These are phyloP conservation scores for Neurospora sp. DNA, from an alignment of 495 filamentous ascomycete species.

Conservation along the genomic window DNA sequence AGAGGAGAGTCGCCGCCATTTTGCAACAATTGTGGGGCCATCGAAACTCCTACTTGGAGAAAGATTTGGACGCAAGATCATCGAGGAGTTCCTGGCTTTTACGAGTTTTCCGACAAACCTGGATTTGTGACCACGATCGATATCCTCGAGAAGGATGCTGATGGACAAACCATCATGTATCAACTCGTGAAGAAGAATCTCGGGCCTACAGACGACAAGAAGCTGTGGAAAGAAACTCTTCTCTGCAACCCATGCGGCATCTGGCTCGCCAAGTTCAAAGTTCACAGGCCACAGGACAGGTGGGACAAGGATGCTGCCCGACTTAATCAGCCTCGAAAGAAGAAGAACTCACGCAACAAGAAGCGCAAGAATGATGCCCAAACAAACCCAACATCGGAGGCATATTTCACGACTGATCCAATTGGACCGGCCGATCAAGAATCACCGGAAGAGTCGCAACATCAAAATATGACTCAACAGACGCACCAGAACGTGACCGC, in stretches of 20 bases:
- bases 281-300: constrained; percentile 68
- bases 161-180: constrained; percentile 49
- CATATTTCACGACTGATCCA: constrained; percentile 37
- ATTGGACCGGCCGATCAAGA: constrained; percentile 26
- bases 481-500: constrained; percentile 19
- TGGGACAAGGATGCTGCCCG: constrained; percentile 62
- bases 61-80: constrained; percentile 70
- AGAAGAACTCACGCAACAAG: constrained; percentile 32
- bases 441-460: constrained; percentile 16
- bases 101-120: constrained; percentile 57
- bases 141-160: constrained; percentile 47
- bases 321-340: constrained; percentile 37
- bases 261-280: constrained; percentile 80
- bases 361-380: constrained; percentile 33
- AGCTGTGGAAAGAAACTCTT: constrained; percentile 54
- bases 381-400: constrained; percentile 37
- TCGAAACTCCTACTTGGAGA: constrained; percentile 92
- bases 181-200: constrained; percentile 71
- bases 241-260: constrained; percentile 95
- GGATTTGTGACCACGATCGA: constrained; percentile 55
- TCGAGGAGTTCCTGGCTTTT: constrained; percentile 47
- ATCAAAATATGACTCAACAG: constrained; percentile 18
- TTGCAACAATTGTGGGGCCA: constrained; percentile 86
- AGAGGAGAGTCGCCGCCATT: constrained; percentile 70
- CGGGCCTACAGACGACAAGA: constrained; percentile 43